Conservation (phyloP, 176 grass and related monocot species). For the Themeda triandra region DNA sequence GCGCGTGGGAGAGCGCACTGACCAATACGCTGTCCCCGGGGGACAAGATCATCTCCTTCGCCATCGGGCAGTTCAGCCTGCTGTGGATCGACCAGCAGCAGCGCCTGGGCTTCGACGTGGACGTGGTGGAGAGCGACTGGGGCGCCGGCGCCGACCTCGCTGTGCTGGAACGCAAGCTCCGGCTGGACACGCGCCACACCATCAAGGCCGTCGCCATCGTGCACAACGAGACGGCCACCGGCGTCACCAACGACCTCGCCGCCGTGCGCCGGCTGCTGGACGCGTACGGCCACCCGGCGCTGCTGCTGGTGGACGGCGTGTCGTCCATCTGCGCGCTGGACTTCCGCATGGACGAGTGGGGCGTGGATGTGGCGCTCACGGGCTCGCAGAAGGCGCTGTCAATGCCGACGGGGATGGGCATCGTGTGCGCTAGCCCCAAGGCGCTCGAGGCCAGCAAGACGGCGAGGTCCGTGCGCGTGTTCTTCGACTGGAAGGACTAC, state of each 20-base stretch:
- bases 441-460: slow-evolving; percentile 76
- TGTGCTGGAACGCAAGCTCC: slow-evolving; percentile 52
- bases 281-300: no score
- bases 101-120: slow-evolving; percentile 81
- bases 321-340: slow-evolving; percentile 93
- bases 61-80: slow-evolving; percentile 93
- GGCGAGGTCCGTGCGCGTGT: slow-evolving; percentile 84
- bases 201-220: slow-evolving; percentile 98
- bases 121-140: slow-evolving; percentile 91
- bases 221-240: slow-evolving; percentile 98
- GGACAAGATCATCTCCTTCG: slow-evolving; percentile 75
- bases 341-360: slow-evolving; percentile 98
- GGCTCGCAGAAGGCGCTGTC: slow-evolving; percentile 82
- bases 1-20: slow-evolving; percentile 96
- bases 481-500: slow-evolving; percentile 99
- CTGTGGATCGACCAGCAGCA: slow-evolving; percentile 87
- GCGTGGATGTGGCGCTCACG: not conserved
- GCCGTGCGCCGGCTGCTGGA: slow-evolving; percentile 45
- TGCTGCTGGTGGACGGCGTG: slow-evolving; percentile 76
- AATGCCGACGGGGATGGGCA: slow-evolving; percentile 86
- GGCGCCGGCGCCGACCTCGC: slow-evolving; percentile 80
- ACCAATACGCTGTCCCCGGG: slow-evolving; percentile 98
- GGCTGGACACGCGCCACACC: slow-evolving; percentile 40
- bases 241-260: slow-evolving; percentile 88
- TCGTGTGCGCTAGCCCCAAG: slow-evolving; percentile 82